Evolutionary conservation across 176 grass and related monocot species (phyloP), one percentile per base, ranked within the genome.

Genomic region (Olyra latifolia): DNA sequence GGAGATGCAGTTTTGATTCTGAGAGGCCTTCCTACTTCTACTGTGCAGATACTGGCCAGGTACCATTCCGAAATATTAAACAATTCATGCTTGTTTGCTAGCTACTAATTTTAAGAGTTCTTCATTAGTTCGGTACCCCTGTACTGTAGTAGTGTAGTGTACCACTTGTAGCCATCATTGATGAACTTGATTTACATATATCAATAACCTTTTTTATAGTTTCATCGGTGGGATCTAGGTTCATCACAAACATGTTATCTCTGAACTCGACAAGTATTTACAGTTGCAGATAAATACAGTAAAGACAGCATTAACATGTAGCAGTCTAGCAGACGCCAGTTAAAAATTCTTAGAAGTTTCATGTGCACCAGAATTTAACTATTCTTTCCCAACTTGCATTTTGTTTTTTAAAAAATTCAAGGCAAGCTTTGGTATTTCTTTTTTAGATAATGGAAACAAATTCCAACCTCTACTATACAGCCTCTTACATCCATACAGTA

Each of bases 1-100:
- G 96, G 96, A 88, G 88, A 73, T 99, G 96, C 79, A 95, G 92
- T 75, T 99, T 99, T 71, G 92, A 99, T 79, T 75, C 82, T 2
- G 45, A 88, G 11, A 90, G 71, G 62, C 88, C 96, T 88, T 89
- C 96, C 54, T 95, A 99, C 79, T 99, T 99, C 81, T 95, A 91
- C 79, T 99, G 92, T 76, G 92, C 88, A 66, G 92, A 99, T 82
- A 50, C 74, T 45, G 96, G 96, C 19, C 86, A 99, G 93, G 96
- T 95, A 95, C 55, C 13, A 20, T 74, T 52, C 29, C 29, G 74
- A 42, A 16, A 74, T 17, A 13, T 41, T 59, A 56, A 72, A 16
- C 0, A 74, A 43, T 65, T 79, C n/a, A 57, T 50, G 42, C 8
- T 47, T 60, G 56, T 14, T 47, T 68, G 4, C 39, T 29, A 20